phyloP scores from a whole-genome alignment of 495 filamentous ascomycete genomes.

The Alectoria sarmentosa region DNA sequence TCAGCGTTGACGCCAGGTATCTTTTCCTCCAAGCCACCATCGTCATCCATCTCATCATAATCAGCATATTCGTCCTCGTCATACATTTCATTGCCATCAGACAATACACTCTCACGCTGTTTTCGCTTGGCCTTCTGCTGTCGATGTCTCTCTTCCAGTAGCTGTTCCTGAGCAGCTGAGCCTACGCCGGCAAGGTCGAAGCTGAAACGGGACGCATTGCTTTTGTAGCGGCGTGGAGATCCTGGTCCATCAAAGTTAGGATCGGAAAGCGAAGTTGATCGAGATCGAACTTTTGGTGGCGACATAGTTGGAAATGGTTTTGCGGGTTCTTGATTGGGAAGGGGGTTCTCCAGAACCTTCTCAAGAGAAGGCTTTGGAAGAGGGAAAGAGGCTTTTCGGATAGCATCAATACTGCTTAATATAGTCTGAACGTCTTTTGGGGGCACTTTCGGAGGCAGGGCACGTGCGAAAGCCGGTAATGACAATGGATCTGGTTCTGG shows the following conservation, averaged over 20 bases:
- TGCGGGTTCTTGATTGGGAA: slow-evolving; percentile 34
- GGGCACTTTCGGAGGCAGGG: slow-evolving; percentile 35
- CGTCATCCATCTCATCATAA: slow-evolving; percentile 61
- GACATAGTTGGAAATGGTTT: slow-evolving; percentile 32
- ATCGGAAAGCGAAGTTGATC: slow-evolving; percentile 44
- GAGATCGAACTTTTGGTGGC: slow-evolving; percentile 36
- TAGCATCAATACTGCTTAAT: slow-evolving; percentile 12
- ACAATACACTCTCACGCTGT: slow-evolving; percentile 31
- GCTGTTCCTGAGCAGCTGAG: slow-evolving; percentile 67
- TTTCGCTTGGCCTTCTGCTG: slow-evolving; percentile 50
- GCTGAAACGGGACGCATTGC: slow-evolving; percentile 82
- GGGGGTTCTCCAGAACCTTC: slow-evolving; percentile 30
- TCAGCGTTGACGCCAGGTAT: slow-evolving; percentile 70
- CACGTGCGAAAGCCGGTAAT: slow-evolving; percentile 46
- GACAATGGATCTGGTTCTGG: slow-evolving; percentile 33
- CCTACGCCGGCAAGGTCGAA: slow-evolving; percentile 81
- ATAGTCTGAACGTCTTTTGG: slow-evolving; percentile 5
- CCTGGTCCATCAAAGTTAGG: slow-evolving; percentile 34
- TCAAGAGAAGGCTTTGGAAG: slow-evolving; percentile 30
- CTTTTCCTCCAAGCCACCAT: slow-evolving; percentile 65
- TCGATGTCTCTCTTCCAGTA: slow-evolving; percentile 80
- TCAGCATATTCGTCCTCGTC: slow-evolving; percentile 50
- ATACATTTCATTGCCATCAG: slow-evolving; percentile 52
- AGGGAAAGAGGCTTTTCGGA: slow-evolving; percentile 8
- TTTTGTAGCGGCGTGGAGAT: slow-evolving; percentile 69